phyloP scores from a whole-genome alignment of 345 rosid species.

The Lepidium didymum region DNA sequence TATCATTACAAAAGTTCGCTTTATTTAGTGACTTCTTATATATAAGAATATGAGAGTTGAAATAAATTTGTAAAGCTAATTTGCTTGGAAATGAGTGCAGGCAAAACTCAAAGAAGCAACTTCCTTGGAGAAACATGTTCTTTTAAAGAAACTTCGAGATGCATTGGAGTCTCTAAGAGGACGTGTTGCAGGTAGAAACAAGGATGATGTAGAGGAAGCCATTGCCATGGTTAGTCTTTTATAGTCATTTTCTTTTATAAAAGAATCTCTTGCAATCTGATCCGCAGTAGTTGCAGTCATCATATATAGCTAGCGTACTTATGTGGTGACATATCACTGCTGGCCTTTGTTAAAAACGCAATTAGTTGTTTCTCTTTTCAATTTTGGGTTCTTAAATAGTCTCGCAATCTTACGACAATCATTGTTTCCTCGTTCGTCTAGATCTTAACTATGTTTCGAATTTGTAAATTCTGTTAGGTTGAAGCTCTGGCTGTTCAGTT shows the following conservation, averaged over 20 bases:
- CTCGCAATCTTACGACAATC: neutral
- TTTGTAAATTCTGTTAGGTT: conserved; percentile 51
- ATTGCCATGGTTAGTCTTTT: conserved; percentile 68
- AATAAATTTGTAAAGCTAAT: neutral
- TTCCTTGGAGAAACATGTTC: conserved; percentile 94
- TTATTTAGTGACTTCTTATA: neutral
- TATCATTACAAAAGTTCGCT: neutral
- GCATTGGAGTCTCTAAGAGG: conserved; percentile 85
- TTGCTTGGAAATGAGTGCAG: conserved; percentile 40
- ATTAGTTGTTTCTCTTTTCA: neutral
- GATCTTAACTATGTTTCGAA: neutral
- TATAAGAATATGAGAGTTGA: neutral
- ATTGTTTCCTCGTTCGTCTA: neutral
- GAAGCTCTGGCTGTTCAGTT: conserved; percentile 95
- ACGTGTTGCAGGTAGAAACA: conserved; percentile 84
- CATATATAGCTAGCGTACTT: neutral
- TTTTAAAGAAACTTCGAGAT: conserved; percentile 94
- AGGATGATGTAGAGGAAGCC: conserved; percentile 95
- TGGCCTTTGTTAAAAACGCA: neutral
- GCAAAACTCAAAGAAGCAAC: conserved; percentile 88
- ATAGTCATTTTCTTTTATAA: neutral
- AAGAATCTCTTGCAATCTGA: neutral
- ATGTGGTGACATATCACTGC: neutral
- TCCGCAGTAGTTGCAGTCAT: neutral
- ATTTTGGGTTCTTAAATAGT: neutral